Conservation (phyloP, 129 eudicot genomes). For the Centella asiatica region DNA sequence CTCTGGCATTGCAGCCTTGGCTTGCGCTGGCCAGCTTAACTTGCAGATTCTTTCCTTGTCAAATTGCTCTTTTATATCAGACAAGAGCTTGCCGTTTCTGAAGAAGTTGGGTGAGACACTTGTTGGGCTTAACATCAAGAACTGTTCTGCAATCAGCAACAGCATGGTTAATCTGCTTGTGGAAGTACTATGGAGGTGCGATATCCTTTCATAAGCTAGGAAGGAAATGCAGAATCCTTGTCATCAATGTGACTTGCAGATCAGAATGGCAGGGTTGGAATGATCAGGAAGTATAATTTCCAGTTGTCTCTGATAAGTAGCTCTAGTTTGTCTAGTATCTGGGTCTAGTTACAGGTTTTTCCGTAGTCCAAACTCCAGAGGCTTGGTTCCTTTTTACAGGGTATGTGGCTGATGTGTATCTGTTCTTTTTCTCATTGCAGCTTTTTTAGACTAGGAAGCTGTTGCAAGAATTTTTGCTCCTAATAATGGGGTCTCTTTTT, state of each 20-base stretch:
- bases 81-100: constrained; percentile 39
- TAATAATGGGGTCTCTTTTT: constrained; percentile 23
- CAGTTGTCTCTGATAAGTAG: constrained; percentile 14
- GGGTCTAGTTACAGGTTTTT: constrained; percentile 39
- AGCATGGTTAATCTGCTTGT: constrained; percentile 35
- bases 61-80: constrained; percentile 48
- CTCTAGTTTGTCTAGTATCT: constrained; percentile 25
- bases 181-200: constrained; percentile 47
- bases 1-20: constrained; percentile 58
- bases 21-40: constrained; percentile 38
- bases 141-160: constrained; percentile 44
- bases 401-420: constrained; percentile 38
- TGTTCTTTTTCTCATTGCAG: too few relatives aligned
- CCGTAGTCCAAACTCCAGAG: constrained; percentile 21
- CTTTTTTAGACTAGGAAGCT: constrained; percentile 32
- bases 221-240: constrained; percentile 3
- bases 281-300: constrained; percentile 2
- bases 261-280: not conserved
- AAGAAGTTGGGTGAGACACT: constrained; percentile 43
- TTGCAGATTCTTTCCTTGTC: constrained; percentile 56
- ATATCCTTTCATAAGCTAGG: constrained; percentile 43
- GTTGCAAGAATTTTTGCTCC: constrained; percentile 50
- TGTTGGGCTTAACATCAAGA: constrained; percentile 49
- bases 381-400: constrained; percentile 36
- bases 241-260: not conserved